A percentile compares a stretch with the other conserved stretches of the same genome.
phyloP scores from a whole-genome alignment of 441 rosid species.

The Pelargonium myrrhifolium region DNA sequence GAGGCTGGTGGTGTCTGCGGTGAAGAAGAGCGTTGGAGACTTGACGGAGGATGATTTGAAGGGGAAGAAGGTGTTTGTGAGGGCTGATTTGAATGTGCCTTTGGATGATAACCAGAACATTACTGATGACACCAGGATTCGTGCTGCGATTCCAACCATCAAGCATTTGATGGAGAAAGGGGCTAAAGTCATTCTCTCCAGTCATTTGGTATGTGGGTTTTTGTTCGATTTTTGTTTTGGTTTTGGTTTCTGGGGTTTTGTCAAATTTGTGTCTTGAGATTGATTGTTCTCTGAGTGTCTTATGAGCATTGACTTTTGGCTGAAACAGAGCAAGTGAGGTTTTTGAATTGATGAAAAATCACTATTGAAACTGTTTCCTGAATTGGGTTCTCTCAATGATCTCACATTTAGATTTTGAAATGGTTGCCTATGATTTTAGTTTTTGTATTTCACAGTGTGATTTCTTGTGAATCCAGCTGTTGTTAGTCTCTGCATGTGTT shows the following conservation, averaged over 20 bases:
- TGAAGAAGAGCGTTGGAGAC: conserved; percentile 69
- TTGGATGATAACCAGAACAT: conserved; percentile 72
- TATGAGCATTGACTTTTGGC: no score
- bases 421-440: no score
- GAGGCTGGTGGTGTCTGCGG: conserved; percentile 3
- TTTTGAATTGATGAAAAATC: no score
- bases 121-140: conserved; percentile 87
- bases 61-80: conserved; percentile 85
- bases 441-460: no score
- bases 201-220: conserved; percentile 44
- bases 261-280: background rate
- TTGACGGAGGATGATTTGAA: conserved; percentile 74
- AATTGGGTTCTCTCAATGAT: background rate
- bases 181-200: conserved; percentile 68
- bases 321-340: no score
- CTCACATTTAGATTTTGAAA: background rate
- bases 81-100: conserved; percentile 95
- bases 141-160: conserved; percentile 90
- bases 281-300: background rate
- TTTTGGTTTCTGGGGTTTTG: conserved; percentile 3
- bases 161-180: conserved; percentile 65
- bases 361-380: background rate
- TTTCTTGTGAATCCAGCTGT: no score
- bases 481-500: no score
- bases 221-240: background rate